Conservation (phyloP, 2,329 filamentous ascomycete species). For the Fusarium brevicatenulatum region DNA sequence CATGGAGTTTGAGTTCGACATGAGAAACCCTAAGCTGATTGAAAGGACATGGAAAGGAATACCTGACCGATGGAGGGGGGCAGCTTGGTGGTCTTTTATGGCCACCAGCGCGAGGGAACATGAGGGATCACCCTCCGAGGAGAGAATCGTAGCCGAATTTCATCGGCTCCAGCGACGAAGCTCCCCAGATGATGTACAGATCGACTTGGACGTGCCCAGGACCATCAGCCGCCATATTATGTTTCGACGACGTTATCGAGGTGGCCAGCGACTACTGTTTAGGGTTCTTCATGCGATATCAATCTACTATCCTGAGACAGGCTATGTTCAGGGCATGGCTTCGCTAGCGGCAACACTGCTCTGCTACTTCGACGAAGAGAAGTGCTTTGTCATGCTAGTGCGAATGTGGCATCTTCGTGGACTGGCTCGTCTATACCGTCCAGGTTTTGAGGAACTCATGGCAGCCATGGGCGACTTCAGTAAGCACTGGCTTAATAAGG, state of each 20-base stretch:
- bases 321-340: constrained; percentile 98
- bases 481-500: constrained; percentile 81
- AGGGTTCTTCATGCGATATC: constrained; percentile 91
- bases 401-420: constrained; percentile 91
- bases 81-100: constrained; percentile 95
- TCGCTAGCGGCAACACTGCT: constrained; percentile 90
- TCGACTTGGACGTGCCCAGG: constrained; percentile 94
- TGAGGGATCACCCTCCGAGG: constrained; percentile 70
- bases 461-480: constrained; percentile 87
- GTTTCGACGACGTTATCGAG: constrained; percentile 91
- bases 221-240: constrained; percentile 97
- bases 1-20: constrained; percentile 78
- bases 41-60: constrained; percentile 98
- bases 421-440: constrained; percentile 83
- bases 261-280: constrained; percentile 91
- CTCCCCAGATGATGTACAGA: constrained; percentile 93
- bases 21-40: constrained; percentile 82
- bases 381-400: constrained; percentile 95
- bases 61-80: constrained; percentile 91
- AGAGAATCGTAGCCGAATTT: constrained; percentile 77
- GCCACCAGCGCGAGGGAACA: constrained; percentile 76
- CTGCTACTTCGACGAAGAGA: constrained; percentile 97
- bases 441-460: constrained; percentile 88
- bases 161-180: constrained; percentile 76
- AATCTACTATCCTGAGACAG: constrained; percentile 88